Evolutionary conservation across 225 moss, liverwort and hornwort genomes (phyloP).

Genomic region (Neckera pumila): DNA sequence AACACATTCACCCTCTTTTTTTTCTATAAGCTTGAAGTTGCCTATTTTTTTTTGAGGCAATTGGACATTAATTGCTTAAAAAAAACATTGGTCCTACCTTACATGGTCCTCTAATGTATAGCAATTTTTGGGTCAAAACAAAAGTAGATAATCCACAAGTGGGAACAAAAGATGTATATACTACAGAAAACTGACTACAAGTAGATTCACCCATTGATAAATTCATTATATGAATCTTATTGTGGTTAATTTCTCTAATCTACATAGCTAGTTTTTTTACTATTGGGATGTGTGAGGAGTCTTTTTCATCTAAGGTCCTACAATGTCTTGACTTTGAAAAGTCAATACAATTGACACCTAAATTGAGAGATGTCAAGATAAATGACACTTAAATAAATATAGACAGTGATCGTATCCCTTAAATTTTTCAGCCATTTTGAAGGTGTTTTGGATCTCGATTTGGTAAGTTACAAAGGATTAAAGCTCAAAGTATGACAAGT

Average conservation of each 20-base stretch:
- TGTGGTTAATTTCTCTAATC: background rate
- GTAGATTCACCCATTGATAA: background rate
- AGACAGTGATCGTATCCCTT: too few relatives aligned
- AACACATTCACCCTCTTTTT: too few relatives aligned
- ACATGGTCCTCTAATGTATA: too few relatives aligned
- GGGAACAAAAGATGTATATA: background rate
- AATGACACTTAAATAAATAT: background rate
- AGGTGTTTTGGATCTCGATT: too few relatives aligned
- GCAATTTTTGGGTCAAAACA: background rate
- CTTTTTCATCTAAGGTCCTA: background rate
- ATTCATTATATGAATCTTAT: background rate
- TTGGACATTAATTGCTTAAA: too few relatives aligned
- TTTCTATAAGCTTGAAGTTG: too few relatives aligned
- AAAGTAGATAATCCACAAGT: background rate
- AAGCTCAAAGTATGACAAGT: too few relatives aligned
- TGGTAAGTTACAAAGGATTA: too few relatives aligned
- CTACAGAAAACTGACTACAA: fast-evolving
- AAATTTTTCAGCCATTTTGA: too few relatives aligned
- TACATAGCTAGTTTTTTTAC: fast-evolving
- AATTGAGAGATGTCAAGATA: too few relatives aligned
- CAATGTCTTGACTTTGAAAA: background rate
- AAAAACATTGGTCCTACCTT: background rate
- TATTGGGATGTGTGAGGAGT: background rate
- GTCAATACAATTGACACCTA: background rate
- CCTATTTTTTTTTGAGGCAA: too few relatives aligned